Base-by-base conservation (phyloP, 148 eudicot genomes). In the Nyssa sinensis region DNA sequence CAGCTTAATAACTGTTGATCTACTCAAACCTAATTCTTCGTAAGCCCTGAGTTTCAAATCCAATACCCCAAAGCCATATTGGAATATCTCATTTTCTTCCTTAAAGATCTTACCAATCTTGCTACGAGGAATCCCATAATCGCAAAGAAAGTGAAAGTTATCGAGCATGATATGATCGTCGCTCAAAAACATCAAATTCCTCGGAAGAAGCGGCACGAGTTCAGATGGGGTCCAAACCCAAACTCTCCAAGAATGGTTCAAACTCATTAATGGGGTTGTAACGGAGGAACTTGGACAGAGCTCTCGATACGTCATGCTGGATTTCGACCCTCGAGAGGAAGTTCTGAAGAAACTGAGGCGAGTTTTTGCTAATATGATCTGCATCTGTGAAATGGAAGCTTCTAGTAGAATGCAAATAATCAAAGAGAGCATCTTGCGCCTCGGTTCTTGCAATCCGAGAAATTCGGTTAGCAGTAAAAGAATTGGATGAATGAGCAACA, bases 211-310 rank as follows among this genome's bases (percentile, higher is more conserved):
- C 14, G 76, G 44, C 4, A 57, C 29, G 0, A 75, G 61, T 29
- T 86, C 86, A 3, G 63, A 69, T 1, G 75, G 79, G 35, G 62
- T 74, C n/a, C 80, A 88, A 71, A 21, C 92, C 92, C 78, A 88
- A 86, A 35, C 92, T 88, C 85, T 88, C 88, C 59, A 88, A 71
- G 30, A 88, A 88, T 0, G 92, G 89, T 71, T 86, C 92, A 47
- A 82, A 82, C 72, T 88, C 89, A 66, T 86, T 88, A 11, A 86
- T 86, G 44, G 92, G 89, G 74, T 84, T 69, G 67, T 82, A 88
- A 39, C 92, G 53, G 2, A 82, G 79, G 75, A 75, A 88, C 51
- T 64, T 84, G 0, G 89, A 58, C 65, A 88, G 14, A 25, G 87
- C 84, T 28, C 72, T 70, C 6, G 81, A 71, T 0, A 82, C 75